These are phyloP conservation scores for Diaporthe citri DNA, from an alignment of 2,329 filamentous ascomycete genomes.

Conservation along the genomic window DNA sequence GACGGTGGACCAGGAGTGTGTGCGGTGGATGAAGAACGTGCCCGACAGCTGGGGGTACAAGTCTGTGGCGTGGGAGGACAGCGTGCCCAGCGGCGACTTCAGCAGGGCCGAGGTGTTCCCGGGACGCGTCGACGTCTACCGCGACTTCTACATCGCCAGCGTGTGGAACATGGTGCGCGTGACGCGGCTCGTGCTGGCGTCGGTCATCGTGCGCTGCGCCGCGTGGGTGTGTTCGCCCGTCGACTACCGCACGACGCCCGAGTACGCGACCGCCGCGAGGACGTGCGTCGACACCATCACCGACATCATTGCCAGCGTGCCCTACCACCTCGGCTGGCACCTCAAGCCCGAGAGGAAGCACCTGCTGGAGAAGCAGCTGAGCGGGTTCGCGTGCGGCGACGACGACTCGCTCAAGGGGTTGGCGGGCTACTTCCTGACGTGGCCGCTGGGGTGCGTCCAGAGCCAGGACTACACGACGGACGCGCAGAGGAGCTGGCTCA, in stretches of 20 bases:
- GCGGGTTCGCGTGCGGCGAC: conserved; percentile 62
- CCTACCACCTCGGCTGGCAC: conserved; percentile 72
- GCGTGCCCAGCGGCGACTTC: conserved; percentile 65
- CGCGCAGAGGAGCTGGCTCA: conserved; percentile 67
- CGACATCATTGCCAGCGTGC: conserved; percentile 72
- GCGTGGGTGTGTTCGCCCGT: conserved; percentile 72
- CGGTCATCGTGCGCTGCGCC: conserved; percentile 68
- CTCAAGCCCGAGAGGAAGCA: conserved; percentile 55
- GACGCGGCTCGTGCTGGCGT: conserved; percentile 66
- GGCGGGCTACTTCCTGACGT: conserved; percentile 70
- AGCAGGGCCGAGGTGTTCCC: conserved; percentile 68
- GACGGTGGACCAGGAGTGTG: conserved; percentile 64
- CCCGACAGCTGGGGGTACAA: conserved; percentile 64
- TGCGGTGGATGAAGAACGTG: conserved; percentile 63
- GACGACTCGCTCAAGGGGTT: conserved; percentile 65
- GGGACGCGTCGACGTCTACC: conserved; percentile 70
- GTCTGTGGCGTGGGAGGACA: conserved; percentile 69
- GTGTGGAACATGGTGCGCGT: conserved; percentile 69
- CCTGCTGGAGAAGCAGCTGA: conserved; percentile 54
- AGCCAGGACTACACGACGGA: conserved; percentile 72
- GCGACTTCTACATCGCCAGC: conserved; percentile 69
- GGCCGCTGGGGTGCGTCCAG: conserved; percentile 67
- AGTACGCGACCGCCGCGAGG: conserved; percentile 68
- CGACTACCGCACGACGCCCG: conserved; percentile 72
- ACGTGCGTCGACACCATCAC: conserved; percentile 66